Evolutionary conservation across 1,284 basidiomycete genomes (phyloP).

Genomic region (Cystobasidiaceae sp.): DNA sequence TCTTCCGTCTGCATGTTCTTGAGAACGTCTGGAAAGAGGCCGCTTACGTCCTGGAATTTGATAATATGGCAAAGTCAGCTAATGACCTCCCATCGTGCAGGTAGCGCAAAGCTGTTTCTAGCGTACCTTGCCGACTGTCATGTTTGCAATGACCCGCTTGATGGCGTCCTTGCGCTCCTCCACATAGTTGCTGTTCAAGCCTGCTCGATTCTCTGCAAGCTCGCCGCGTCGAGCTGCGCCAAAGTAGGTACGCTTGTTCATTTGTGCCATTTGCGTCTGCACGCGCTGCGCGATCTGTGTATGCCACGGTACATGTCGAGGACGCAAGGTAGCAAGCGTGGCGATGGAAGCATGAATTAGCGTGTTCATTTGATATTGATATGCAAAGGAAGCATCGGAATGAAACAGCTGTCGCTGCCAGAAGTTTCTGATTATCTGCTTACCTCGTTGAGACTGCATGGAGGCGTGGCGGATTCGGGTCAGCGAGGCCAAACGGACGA

Average conservation of each 20-base stretch:
- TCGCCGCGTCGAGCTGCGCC: slow-evolving; percentile 30
- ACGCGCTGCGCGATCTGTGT: slow-evolving; percentile 22
- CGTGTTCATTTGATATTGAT: not conserved
- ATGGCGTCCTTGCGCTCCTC: slow-evolving; percentile 97
- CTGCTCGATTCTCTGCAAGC: slow-evolving; percentile 43
- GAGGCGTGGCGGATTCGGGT: too few relatives aligned
- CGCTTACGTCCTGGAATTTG: slow-evolving; percentile 65
- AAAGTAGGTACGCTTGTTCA: slow-evolving; percentile 30
- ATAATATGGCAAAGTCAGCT: not conserved
- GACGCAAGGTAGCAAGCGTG: not conserved
- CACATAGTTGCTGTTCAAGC: slow-evolving; percentile 92
- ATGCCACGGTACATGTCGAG: not conserved
- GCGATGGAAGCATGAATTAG: not conserved
- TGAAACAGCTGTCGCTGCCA: not conserved
- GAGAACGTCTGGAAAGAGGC: slow-evolving; percentile 93
- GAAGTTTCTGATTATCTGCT: not conserved
- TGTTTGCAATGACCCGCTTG: slow-evolving; percentile 63
- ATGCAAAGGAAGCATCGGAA: not conserved
- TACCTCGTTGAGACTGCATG: slow-evolving; percentile 17
- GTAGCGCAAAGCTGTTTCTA: too few relatives aligned
- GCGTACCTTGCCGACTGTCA: slow-evolving; percentile 66
- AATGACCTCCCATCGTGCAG: not conserved
- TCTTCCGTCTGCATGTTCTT: slow-evolving; percentile 88
- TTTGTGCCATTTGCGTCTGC: slow-evolving; percentile 28
- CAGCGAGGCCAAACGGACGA: too few relatives aligned